Evolutionary conservation across 495 filamentous ascomycete genomes (phyloP), one percentile per base, ranked within the genome.

Genomic region (Penicillium dipodomyicola): DNA sequence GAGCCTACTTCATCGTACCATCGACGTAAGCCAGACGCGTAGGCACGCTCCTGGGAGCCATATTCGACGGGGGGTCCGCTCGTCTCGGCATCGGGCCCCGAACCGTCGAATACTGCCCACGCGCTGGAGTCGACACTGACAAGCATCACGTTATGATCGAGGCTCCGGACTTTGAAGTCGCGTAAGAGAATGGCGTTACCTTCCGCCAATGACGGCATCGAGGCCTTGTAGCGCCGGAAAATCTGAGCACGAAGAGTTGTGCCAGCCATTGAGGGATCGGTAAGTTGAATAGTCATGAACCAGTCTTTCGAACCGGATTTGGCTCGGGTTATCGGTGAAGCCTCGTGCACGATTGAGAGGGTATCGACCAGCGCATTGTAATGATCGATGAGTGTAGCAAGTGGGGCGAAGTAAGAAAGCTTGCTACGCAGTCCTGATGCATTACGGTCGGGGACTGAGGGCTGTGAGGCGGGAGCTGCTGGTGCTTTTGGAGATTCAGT

Each of bases 101-200:
- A 63, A 17, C 57, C 58, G 19, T 67, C 65, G 63, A 80, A 82
- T 1, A 92, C 82, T 5, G 84, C 88, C 89, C 90, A 95, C 23
- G 81, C 74, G 33, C 79, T 82, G 37, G 75, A 74, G 27, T 75
- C 65, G 2, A 69, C 71, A 54, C 77, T 82, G 33, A 82, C 65
- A 7, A 83, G 74, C 25, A 72, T 72, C 35, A 80, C 62, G 7
- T 68, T 68, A 58, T 70, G 71, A 29, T 80, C 65, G 50, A 74
- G 72, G 58, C 68, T 80, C 52, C 75, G 67, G 14, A 95, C 89
- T 52, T 79, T 80, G 63, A 97, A 91, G 40, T 85, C 78, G 6
- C 87, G 80, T 12, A 98, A 78, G 37, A 98, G 69, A 20, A 96
- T 76, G 3, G 86, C 84, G 60, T 94, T 87, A 8, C 94, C 94